phyloP scores from a whole-genome alignment of 176 grass and related monocot species.

The Hyparrhenia diplandra region DNA sequence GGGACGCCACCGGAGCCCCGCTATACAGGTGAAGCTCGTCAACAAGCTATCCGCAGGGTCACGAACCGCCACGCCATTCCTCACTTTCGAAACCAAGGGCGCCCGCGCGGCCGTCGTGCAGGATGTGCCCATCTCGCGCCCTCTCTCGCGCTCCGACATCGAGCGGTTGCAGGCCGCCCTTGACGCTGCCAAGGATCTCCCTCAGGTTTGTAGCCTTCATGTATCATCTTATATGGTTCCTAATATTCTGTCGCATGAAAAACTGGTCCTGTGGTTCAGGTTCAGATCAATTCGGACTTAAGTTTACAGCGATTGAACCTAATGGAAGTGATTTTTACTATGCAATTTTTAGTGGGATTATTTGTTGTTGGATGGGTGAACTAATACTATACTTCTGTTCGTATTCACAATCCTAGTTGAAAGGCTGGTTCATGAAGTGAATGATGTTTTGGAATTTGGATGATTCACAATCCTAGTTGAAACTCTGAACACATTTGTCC shows the following conservation, averaged over 20 bases:
- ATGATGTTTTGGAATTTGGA: neutral
- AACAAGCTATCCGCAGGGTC: constrained; percentile 76
- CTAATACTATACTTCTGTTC: neutral
- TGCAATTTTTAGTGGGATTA: neutral
- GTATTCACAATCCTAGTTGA: neutral
- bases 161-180: constrained; percentile 62
- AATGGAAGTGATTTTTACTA: neutral
- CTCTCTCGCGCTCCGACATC: constrained; percentile 69
- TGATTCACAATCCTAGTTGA: too few species aligned
- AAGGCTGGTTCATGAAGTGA: neutral
- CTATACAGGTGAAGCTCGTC: constrained; percentile 88
- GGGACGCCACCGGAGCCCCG: constrained; percentile 38
- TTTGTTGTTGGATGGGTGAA: neutral
- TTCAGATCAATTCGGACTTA: neutral
- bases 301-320: neutral
- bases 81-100: constrained; percentile 96
- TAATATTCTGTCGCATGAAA: neutral
- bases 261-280: neutral
- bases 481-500: neutral
- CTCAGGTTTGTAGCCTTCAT: constrained; percentile 46
- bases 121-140: constrained; percentile 91
- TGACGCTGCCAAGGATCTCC: constrained; percentile 80
- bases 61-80: constrained; percentile 53
- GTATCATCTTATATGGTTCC: neutral
- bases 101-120: constrained; percentile 81